Evolutionary conservation across 176 grass and related monocot genomes (phyloP).

Genomic region (Poa pratensis): DNA sequence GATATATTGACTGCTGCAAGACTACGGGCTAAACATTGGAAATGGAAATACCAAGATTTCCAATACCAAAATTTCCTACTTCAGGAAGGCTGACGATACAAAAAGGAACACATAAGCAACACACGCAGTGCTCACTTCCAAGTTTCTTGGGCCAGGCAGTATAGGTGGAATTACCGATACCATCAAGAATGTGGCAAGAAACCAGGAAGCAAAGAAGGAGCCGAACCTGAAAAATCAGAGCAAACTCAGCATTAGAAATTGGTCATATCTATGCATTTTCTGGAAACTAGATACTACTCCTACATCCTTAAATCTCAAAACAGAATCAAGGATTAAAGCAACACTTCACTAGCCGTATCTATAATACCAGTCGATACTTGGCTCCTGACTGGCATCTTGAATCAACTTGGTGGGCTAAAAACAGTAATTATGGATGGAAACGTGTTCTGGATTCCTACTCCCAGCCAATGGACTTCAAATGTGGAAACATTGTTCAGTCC

Average conservation of each 20-base stretch:
- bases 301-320: neutral
- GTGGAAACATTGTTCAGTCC: neutral
- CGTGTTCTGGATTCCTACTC: neutral
- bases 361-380: neutral
- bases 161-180: constrained; percentile 87
- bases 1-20: constrained; percentile 37
- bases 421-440: neutral
- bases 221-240: constrained; percentile 62
- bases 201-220: constrained; percentile 88
- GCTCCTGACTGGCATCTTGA: neutral
- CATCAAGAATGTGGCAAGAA: constrained; percentile 92
- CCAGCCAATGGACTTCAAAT: neutral
- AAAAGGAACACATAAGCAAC: constrained; percentile 85
- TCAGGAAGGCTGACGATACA: constrained; percentile 83
- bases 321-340: neutral
- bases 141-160: constrained; percentile 74
- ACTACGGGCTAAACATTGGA: constrained; percentile 27
- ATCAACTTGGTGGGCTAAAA: neutral
- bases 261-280: constrained; percentile 1
- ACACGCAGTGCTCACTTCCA: constrained; percentile 87
- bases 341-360: neutral
- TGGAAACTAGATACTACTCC: neutral
- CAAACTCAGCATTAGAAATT: constrained; percentile 33
- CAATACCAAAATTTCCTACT: constrained; percentile 52
- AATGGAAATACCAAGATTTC: constrained; percentile 14